Evolutionary conservation across 805 yeast genomes (phyloP).

Genomic region (Myxozyma neotropica): DNA sequence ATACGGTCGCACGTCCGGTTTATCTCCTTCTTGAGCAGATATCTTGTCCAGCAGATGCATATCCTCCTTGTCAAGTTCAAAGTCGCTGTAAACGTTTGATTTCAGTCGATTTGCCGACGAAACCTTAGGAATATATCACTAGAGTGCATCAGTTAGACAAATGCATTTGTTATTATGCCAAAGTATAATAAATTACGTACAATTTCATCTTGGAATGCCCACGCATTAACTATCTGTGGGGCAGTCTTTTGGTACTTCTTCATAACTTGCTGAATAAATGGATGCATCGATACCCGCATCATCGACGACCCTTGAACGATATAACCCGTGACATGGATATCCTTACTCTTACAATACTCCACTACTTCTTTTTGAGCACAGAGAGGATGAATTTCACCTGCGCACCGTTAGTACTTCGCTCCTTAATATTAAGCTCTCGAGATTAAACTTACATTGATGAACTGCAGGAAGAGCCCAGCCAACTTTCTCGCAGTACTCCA

Average conservation of each 20-base stretch:
- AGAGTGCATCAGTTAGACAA: not conserved
- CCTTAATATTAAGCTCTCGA: not conserved
- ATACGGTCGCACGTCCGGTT: not conserved
- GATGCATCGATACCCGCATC: conserved; percentile 48
- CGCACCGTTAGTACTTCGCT: not conserved
- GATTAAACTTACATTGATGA: conserved; percentile 51
- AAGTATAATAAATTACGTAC: conserved; percentile 58
- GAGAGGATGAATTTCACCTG: conserved; percentile 71
- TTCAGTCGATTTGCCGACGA: conserved; percentile 63
- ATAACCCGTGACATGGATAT: conserved; percentile 69
- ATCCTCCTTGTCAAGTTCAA: conserved; percentile 50
- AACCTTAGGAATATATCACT: conserved; percentile 65
- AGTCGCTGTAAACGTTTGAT: conserved; percentile 44
- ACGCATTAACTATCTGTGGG: conserved; percentile 62
- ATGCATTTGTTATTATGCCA: too few relatives aligned
- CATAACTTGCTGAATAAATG: conserved; percentile 55
- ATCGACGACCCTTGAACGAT: conserved; percentile 64
- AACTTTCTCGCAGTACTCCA: conserved; percentile 44
- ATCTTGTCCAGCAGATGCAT: conserved; percentile 35
- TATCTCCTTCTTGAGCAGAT: not conserved
- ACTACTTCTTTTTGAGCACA: conserved; percentile 64
- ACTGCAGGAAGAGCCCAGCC: conserved; percentile 58
- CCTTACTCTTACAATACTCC: conserved; percentile 54
- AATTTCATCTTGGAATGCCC: conserved; percentile 59
- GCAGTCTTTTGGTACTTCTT: conserved; percentile 54